Conservation (phyloP, 768 basidiomycete species). For the Kwoniella pini region DNA sequence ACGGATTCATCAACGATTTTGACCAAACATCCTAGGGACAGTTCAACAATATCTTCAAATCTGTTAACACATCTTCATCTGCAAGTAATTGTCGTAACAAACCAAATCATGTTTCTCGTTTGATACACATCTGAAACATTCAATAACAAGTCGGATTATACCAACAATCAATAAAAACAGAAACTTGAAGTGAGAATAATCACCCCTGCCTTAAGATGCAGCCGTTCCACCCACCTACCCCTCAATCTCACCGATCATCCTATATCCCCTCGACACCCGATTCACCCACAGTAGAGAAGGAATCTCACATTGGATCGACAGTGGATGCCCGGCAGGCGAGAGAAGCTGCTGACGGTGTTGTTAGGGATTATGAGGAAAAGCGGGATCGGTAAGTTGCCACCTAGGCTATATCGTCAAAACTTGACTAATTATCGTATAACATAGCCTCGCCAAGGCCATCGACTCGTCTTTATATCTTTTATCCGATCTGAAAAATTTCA, state of each 20-base stretch:
- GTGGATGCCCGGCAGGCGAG: slow-evolving; percentile 32
- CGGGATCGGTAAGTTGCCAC: slow-evolving; percentile 66
- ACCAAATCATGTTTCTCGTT: not conserved
- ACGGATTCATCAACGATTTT: not conserved
- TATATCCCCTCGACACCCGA: slow-evolving; percentile 32
- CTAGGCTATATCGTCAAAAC: slow-evolving; percentile 6
- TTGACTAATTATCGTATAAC: not conserved
- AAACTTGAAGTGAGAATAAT: not conserved
- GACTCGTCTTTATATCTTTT: slow-evolving; percentile 70
- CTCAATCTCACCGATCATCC: slow-evolving; percentile 19
- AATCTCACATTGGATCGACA: slow-evolving; percentile 43
- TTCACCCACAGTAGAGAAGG: slow-evolving; percentile 43
- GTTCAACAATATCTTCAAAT: not conserved
- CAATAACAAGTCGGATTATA: no score
- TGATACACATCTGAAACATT: not conserved
- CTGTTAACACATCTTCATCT: no score
- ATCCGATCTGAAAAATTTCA: slow-evolving; percentile 72
- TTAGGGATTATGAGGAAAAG: slow-evolving; percentile 55
- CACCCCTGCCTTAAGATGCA: slow-evolving; percentile 31
- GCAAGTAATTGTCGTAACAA: no score
- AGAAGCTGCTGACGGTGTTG: slow-evolving; percentile 38
- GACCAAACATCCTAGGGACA: no score
- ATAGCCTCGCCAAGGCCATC: slow-evolving; percentile 74
- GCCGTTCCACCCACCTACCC: slow-evolving; percentile 38
- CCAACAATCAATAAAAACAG: not conserved